Conservation (phyloP, 176 grass and related monocot genomes). For the Rhipidocladum racemiflorum region DNA sequence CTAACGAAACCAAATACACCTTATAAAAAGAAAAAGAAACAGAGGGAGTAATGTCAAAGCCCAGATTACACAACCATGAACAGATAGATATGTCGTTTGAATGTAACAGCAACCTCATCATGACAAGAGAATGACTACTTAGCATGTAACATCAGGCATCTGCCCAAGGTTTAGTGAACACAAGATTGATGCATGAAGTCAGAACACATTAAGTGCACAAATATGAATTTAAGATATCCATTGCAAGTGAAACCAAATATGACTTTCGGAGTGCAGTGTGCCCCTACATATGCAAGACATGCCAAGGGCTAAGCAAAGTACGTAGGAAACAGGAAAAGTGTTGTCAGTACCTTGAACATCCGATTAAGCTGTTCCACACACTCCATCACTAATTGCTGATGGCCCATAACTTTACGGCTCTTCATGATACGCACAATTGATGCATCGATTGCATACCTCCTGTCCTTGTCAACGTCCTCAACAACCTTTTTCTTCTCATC, state of each 20-base stretch:
- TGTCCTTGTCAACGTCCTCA: constrained; percentile 94
- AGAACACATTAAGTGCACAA: neutral
- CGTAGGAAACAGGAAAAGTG: neutral
- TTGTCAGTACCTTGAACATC: constrained; percentile 76
- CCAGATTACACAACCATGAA: neutral
- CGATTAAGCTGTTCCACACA: constrained; percentile 95
- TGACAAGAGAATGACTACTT: neutral
- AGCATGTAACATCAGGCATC: neutral
- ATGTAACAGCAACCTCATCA: neutral
- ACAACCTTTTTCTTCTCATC: constrained; percentile 99
- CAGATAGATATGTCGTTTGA: neutral
- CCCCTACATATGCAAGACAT: neutral
- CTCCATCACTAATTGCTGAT: constrained; percentile 79
- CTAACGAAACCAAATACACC: too few species aligned
- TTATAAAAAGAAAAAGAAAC: too few species aligned
- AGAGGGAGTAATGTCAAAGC: too few species aligned
- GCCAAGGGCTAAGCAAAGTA: neutral
- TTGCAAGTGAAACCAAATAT: neutral
- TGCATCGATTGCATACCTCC: constrained; percentile 97
- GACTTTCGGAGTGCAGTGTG: neutral
- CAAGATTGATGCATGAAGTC: neutral
- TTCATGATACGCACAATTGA: constrained; percentile 99
- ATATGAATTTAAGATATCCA: neutral
- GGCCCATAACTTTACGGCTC: constrained; percentile 79
- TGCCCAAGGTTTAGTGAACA: neutral